phyloP scores from a whole-genome alignment of 352 stramenopile species.

The Globisporangium megalacanthum region DNA sequence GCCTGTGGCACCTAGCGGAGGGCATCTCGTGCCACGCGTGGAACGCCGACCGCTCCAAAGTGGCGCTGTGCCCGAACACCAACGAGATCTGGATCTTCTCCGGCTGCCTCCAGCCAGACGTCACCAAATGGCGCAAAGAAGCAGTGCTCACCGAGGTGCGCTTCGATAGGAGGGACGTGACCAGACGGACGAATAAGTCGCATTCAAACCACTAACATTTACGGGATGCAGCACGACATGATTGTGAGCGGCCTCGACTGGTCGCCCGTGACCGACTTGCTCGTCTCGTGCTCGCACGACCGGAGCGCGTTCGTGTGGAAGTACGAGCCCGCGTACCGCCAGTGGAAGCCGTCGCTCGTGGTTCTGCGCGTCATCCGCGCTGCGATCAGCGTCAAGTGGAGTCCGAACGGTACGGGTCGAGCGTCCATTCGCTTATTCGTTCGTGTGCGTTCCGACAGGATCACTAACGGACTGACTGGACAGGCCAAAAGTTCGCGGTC shows the following conservation, averaged over 20 bases:
- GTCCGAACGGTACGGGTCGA: slow-evolving; percentile 58
- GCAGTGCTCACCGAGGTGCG: slow-evolving; percentile 71
- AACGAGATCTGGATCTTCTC: slow-evolving; percentile 93
- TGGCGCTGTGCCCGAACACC: slow-evolving; percentile 89
- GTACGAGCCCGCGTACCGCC: slow-evolving; percentile 73
- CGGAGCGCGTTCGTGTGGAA: slow-evolving; percentile 94
- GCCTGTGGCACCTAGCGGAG: slow-evolving; percentile 73
- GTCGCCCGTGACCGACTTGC: slow-evolving; percentile 90
- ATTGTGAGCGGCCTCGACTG: slow-evolving; percentile 91
- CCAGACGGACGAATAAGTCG: neutral
- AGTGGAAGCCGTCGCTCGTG: slow-evolving; percentile 91
- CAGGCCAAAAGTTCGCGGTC: slow-evolving; percentile 92
- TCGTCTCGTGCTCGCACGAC: slow-evolving; percentile 94
- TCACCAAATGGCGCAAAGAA: slow-evolving; percentile 79
- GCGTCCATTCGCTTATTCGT: neutral
- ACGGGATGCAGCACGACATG: slow-evolving; percentile 84
- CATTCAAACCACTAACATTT: neutral
- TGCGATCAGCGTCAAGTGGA: slow-evolving; percentile 93
- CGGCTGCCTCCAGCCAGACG: slow-evolving; percentile 70
- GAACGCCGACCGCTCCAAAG: slow-evolving; percentile 87
- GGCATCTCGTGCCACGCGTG: slow-evolving; percentile 90
- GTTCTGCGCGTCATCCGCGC: slow-evolving; percentile 90
- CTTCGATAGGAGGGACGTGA: neutral
- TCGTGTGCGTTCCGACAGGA: neutral
- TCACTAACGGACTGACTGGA: too few species aligned